These are phyloP conservation scores for Gymnopus androsaceus DNA, from an alignment of 1,284 basidiomycete genomes.

Conservation along the genomic window DNA sequence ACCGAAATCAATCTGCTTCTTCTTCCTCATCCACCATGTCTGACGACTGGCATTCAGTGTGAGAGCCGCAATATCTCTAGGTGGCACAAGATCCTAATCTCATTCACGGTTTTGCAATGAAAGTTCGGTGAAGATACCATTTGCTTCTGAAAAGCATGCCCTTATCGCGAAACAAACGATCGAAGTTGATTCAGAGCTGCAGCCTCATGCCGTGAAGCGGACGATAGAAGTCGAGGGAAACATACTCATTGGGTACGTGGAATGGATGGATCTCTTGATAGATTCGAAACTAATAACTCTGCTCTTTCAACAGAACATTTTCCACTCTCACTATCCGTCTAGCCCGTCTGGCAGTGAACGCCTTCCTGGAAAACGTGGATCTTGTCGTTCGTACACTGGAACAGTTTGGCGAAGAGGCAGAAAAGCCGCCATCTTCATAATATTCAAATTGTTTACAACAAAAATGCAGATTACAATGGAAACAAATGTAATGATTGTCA, in stretches of 20 bases:
- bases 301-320: constrained; percentile 54
- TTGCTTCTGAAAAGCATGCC: constrained; percentile 73
- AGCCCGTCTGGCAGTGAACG: constrained; percentile 80
- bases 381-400: constrained; percentile 81
- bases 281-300: constrained; percentile 3
- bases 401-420: constrained; percentile 71
- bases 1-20: not conserved
- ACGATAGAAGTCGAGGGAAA: constrained; percentile 65
- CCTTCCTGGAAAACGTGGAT: constrained; percentile 86
- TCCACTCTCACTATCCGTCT: constrained; percentile 78
- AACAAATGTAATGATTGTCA: constrained; percentile 3
- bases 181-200: constrained; percentile 83
- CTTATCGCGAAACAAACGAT: constrained; percentile 77
- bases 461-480: constrained; percentile 3
- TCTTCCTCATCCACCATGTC: constrained; percentile 12
- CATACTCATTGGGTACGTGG: constrained; percentile 68
- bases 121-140: constrained; percentile 78
- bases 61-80: constrained; percentile 19
- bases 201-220: constrained; percentile 75
- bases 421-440: constrained; percentile 25
- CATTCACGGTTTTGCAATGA: not conserved
- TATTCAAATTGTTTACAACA: constrained; percentile 1
- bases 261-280: constrained; percentile 2
- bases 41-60: constrained; percentile 38
- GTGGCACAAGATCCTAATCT: not conserved